A percentile compares a stretch with the other conserved stretches of the same genome.
Conservation (phyloP, 805 yeast species). For the Suhomyces sp. region DNA sequence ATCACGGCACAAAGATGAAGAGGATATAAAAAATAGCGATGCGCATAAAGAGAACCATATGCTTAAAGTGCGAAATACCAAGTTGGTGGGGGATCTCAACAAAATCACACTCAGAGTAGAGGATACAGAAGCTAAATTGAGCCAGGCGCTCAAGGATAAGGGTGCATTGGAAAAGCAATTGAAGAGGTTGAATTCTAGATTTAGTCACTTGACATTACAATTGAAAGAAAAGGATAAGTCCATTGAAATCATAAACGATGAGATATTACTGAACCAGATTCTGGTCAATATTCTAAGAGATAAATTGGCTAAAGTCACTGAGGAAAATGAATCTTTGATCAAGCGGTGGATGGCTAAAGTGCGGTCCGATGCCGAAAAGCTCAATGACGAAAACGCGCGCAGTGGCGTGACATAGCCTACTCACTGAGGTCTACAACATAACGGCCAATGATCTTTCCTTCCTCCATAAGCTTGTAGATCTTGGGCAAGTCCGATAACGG, state of each 20-base stretch:
- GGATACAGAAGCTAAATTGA: conserved; percentile 2
- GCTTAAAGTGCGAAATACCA: conserved; percentile 5
- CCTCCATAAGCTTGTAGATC: conserved; percentile 40
- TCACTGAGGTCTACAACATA: conserved; percentile 44
- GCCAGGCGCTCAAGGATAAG: conserved; percentile 5
- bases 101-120: conserved; percentile 2
- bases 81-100: conserved; percentile 7
- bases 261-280: conserved; percentile 56
- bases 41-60: conserved; percentile 16
- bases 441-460: conserved; percentile 43
- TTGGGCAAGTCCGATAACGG: conserved; percentile 40
- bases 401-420: conserved; percentile 12
- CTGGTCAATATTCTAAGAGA: conserved; percentile 49
- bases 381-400: conserved; percentile 47
- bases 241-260: conserved; percentile 63
- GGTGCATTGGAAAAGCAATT: conserved; percentile 16
- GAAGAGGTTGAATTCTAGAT: conserved; percentile 15
- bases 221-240: conserved; percentile 51
- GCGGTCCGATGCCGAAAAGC: conserved; percentile 54
- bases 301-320: conserved; percentile 36
- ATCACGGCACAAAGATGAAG: not conserved
- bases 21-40: not conserved
- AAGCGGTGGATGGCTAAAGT: conserved; percentile 43
- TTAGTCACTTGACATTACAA: conserved; percentile 25
- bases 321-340: conserved; percentile 51